Conservation (phyloP, 2,329 filamentous ascomycete genomes). For the Cordyceps javanica region DNA sequence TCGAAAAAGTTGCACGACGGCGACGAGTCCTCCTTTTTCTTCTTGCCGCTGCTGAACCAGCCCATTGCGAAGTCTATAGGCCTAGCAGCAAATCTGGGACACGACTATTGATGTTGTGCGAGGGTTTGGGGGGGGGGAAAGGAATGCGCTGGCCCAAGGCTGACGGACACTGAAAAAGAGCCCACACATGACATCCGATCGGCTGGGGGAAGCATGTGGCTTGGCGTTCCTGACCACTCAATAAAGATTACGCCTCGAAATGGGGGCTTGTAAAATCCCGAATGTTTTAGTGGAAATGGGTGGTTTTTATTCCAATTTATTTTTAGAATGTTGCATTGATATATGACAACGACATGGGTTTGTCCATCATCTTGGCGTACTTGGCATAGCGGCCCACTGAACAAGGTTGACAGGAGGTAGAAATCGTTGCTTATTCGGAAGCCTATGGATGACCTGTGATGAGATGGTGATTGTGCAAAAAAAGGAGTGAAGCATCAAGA, state of each 20-base stretch:
- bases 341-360: background rate
- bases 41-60: constrained; percentile 7
- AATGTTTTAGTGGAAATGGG: too few species aligned
- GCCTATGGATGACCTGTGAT: background rate
- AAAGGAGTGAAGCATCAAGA: too few species aligned
- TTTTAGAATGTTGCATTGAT: background rate
- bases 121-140: background rate
- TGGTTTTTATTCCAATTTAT: background rate
- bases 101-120: too few species aligned
- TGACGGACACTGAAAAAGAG: background rate
- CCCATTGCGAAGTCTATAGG: background rate
- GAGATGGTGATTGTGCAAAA: too few species aligned
- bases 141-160: background rate
- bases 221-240: background rate
- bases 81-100: background rate
- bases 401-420: background rate
- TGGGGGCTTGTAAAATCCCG: background rate
- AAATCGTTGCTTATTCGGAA: too few species aligned
- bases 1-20: constrained; percentile 5
- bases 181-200: constrained; percentile 7
- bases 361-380: background rate
- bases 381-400: background rate
- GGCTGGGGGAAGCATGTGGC: background rate
- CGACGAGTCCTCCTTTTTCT: background rate
- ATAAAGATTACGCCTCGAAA: background rate